phyloP scores from a whole-genome alignment of 1,139 yeast genomes.

The Kurtzmaniella quercitrusa region DNA sequence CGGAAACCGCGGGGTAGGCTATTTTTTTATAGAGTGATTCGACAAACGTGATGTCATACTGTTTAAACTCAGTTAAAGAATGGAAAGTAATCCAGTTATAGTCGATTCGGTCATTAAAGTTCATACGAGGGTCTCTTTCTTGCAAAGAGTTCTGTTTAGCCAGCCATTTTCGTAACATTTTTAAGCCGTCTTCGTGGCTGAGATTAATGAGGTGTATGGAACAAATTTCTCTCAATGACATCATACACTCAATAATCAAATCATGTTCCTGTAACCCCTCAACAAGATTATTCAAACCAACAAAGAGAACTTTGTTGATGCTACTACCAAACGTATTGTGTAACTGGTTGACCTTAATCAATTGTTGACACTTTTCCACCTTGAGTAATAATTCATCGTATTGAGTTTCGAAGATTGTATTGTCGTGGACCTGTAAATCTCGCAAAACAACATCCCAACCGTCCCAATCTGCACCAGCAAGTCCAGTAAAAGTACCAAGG shows the following conservation, averaged over 20 bases:
- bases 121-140: neutral
- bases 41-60: neutral
- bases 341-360: neutral
- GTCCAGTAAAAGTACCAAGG: constrained; percentile 48
- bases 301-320: neutral
- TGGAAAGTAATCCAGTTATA: neutral
- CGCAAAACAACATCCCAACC: constrained; percentile 52
- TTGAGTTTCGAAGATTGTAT: neutral
- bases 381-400: neutral
- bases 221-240: neutral
- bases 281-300: neutral
- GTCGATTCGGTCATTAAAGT: neutral
- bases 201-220: neutral
- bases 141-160: too few relatives aligned
- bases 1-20: neutral
- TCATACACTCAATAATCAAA: neutral
- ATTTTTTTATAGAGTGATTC: neutral
- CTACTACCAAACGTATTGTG: neutral
- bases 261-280: neutral
- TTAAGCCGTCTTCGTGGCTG: neutral
- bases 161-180: neutral
- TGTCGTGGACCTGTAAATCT: constrained; percentile 28
- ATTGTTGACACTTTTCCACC: neutral
- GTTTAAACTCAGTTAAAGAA: neutral
- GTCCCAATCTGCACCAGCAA: constrained; percentile 48